Evolutionary conservation across 2,329 filamentous ascomycete species (phyloP).

Genomic region (Tolypocladium amazonense): DNA sequence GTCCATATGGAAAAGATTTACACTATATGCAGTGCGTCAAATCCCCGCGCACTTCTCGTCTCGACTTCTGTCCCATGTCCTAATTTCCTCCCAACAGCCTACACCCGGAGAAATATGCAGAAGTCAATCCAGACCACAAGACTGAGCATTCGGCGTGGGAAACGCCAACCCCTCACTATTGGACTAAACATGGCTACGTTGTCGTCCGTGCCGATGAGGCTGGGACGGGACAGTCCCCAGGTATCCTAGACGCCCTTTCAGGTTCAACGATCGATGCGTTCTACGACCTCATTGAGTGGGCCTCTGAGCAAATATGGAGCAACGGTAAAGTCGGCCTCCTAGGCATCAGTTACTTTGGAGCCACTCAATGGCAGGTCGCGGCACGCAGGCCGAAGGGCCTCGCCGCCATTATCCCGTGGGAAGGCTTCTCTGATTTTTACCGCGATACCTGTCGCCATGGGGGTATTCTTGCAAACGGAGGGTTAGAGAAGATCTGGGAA

Average conservation of each 20-base stretch:
- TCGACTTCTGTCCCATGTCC: too few relatives aligned
- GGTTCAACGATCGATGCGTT: constrained; percentile 35
- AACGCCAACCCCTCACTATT: constrained; percentile 46
- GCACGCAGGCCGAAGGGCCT: constrained; percentile 32
- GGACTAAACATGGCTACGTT: constrained; percentile 43
- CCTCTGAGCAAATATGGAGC: constrained; percentile 33
- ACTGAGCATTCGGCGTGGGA: constrained; percentile 48
- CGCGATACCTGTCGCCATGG: constrained; percentile 49
- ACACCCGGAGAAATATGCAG: constrained; percentile 26
- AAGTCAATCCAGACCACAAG: constrained; percentile 43
- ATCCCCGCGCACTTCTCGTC: neutral
- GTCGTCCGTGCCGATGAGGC: constrained; percentile 42
- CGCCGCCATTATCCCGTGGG: constrained; percentile 36
- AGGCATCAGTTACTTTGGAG: constrained; percentile 34
- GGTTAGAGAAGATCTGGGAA: constrained; percentile 29
- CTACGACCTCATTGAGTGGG: constrained; percentile 39
- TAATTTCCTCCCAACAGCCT: constrained; percentile 17
- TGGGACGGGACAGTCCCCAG: constrained; percentile 35
- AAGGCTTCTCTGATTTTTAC: constrained; percentile 45
- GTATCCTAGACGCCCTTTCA: constrained; percentile 38
- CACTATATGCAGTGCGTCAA: constrained; percentile 39
- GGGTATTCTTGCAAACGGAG: constrained; percentile 47
- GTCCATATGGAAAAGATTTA: constrained; percentile 66
- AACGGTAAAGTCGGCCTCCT: constrained; percentile 34
- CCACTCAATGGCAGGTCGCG: constrained; percentile 35